Evolutionary conservation across 2,329 filamentous ascomycete species (phyloP).

Genomic region (Sordariomycetes sp.): DNA sequence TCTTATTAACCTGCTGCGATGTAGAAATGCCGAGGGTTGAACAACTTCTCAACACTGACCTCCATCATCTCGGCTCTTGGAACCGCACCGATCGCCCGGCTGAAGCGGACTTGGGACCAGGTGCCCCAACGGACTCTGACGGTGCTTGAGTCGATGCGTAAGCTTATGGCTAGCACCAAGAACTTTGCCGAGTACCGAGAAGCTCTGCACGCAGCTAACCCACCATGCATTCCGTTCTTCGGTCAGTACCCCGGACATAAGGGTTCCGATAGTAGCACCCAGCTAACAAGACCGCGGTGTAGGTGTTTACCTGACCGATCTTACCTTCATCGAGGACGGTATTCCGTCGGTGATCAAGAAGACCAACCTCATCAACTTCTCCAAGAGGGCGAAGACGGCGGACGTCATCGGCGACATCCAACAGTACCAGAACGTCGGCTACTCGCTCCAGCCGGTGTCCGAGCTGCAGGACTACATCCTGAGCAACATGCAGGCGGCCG

Average conservation of each 20-base stretch:
- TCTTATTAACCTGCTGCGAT: background rate
- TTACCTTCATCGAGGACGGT: slow-evolving; percentile 97
- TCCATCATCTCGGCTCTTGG: slow-evolving; percentile 95
- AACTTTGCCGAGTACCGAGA: slow-evolving; percentile 98
- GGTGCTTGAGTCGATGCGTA: slow-evolving; percentile 81
- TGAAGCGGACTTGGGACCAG: slow-evolving; percentile 89
- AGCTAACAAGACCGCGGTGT: background rate
- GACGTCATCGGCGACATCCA: slow-evolving; percentile 98
- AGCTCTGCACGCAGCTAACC: slow-evolving; percentile 81
- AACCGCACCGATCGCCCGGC: slow-evolving; percentile 86
- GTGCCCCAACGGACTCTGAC: slow-evolving; percentile 76
- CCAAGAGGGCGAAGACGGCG: slow-evolving; percentile 93
- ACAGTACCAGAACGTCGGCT: slow-evolving; percentile 97
- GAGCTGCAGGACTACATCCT: slow-evolving; percentile 96
- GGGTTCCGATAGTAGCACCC: background rate
- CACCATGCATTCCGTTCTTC: slow-evolving; percentile 96
- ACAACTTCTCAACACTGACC: slow-evolving; percentile 96
- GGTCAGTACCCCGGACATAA: slow-evolving; percentile 41
- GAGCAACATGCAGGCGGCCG: slow-evolving; percentile 89
- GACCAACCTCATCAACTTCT: slow-evolving; percentile 95
- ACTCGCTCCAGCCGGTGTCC: slow-evolving; percentile 75
- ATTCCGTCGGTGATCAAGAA: slow-evolving; percentile 96
- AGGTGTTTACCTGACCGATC: slow-evolving; percentile 94
- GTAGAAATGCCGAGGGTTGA: slow-evolving; percentile 84
- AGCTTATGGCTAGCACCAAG: slow-evolving; percentile 92